phyloP scores from a whole-genome alignment of 2,329 filamentous ascomycete genomes.

The Trichoderma cornu-damae region DNA sequence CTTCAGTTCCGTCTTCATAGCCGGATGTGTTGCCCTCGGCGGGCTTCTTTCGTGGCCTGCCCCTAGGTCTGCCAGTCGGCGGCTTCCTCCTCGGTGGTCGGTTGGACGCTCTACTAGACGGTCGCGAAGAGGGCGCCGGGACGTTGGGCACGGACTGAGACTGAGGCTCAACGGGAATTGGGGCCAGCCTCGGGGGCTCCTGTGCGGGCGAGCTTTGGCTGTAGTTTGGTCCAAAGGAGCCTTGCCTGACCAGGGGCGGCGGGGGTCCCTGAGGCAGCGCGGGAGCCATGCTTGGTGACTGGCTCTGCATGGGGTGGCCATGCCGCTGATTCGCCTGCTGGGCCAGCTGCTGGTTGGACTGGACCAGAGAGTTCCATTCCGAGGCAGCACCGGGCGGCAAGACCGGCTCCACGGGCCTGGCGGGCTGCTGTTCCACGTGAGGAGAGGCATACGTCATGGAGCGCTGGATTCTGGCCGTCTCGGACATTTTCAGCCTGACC shows the following conservation, averaged over 20 bases:
- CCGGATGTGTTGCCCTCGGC: conserved; percentile 65
- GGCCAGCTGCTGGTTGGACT: conserved; percentile 58
- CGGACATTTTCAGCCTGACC: conserved; percentile 82
- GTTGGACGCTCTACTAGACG: conserved; percentile 56
- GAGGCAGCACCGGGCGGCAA: conserved; percentile 56
- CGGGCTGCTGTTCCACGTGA: conserved; percentile 17
- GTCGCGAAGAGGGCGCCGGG: conserved; percentile 43
- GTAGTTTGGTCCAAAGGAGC: conserved; percentile 27
- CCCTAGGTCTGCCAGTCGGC: conserved; percentile 52
- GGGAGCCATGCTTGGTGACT: conserved; percentile 33
- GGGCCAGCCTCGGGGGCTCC: conserved; percentile 35
- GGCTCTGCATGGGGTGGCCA: conserved; percentile 12
- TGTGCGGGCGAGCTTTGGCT: conserved; percentile 24
- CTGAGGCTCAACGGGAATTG: conserved; percentile 29
- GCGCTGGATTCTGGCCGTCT: conserved; percentile 57
- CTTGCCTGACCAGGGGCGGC: conserved; percentile 23
- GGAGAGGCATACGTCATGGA: conserved; percentile 23
- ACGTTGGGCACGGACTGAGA: conserved; percentile 21
- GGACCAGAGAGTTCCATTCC: conserved; percentile 74
- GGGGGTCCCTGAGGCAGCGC: conserved; percentile 33
- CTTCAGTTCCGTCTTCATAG: conserved; percentile 62
- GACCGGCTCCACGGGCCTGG: conserved; percentile 31
- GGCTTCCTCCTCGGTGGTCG: conserved; percentile 35
- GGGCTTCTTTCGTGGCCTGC: conserved; percentile 51
- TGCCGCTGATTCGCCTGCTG: conserved; percentile 25